These are phyloP conservation scores for Clonostachys chloroleuca DNA, from an alignment of 2,329 filamentous ascomycete species.

Conservation along the genomic window DNA sequence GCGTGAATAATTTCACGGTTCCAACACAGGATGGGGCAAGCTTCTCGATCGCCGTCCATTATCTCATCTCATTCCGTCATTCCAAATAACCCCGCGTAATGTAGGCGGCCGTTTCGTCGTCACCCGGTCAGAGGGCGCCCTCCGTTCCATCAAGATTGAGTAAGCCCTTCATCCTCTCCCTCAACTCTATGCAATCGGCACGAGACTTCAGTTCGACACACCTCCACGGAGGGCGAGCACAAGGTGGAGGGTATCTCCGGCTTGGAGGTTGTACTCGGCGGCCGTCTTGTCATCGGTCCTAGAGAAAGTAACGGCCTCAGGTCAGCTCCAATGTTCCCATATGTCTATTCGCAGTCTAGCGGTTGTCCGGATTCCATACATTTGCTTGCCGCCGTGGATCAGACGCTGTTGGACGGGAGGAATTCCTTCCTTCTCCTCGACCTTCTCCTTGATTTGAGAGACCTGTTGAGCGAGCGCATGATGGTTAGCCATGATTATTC, in stretches of 20 bases:
- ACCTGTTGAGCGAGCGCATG: conserved; percentile 52
- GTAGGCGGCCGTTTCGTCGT: background rate
- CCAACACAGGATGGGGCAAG: no score
- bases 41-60: no score
- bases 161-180: background rate
- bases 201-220: background rate
- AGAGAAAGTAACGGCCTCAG: background rate
- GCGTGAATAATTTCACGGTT: no score
- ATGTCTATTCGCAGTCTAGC: background rate
- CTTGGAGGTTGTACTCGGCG: conserved; percentile 82
- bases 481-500: background rate
- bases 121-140: background rate
- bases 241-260: conserved; percentile 89
- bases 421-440: conserved; percentile 98
- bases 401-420: conserved; percentile 94
- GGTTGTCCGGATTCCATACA: conserved; percentile 51
- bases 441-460: conserved; percentile 94
- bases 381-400: conserved; percentile 97
- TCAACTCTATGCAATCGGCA: conserved; percentile 8
- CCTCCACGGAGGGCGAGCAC: conserved; percentile 92
- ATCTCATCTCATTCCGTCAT: no score
- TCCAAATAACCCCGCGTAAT: background rate
- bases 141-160: background rate
- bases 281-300: conserved; percentile 97
- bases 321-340: conserved; percentile 2